These are phyloP conservation scores for Cucurbitaria berberidis DNA, from an alignment of 2,329 filamentous ascomycete genomes.

Conservation along the genomic window DNA sequence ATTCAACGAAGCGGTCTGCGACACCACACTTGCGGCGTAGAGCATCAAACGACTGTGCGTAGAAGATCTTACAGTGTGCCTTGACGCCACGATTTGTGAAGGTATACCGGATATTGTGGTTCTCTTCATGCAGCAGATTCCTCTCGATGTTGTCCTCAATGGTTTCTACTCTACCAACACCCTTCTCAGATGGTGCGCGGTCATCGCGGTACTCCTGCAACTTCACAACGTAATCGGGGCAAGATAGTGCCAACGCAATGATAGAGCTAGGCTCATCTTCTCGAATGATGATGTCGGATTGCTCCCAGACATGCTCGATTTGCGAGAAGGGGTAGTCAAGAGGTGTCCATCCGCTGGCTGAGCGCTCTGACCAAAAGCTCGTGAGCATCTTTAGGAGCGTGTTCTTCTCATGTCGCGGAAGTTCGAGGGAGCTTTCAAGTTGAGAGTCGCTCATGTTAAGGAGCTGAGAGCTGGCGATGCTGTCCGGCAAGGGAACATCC, in stretches of 20 bases:
- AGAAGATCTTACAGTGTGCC: slow-evolving; percentile 98
- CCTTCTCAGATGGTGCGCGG: slow-evolving; percentile 22
- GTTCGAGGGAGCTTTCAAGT: slow-evolving; percentile 69
- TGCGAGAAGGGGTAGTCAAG: slow-evolving; percentile 85
- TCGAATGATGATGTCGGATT: slow-evolving; percentile 94
- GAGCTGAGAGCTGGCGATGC: slow-evolving; percentile 60
- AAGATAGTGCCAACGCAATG: slow-evolving; percentile 89
- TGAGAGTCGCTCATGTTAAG: slow-evolving; percentile 60
- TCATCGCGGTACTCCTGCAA: slow-evolving; percentile 67
- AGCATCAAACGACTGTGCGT: slow-evolving; percentile 96
- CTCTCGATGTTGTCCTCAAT: slow-evolving; percentile 78
- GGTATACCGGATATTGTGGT: slow-evolving; percentile 94
- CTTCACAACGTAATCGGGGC: slow-evolving; percentile 84
- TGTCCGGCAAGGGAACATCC: slow-evolving; percentile 69
- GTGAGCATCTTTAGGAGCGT: slow-evolving; percentile 95
- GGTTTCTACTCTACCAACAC: slow-evolving; percentile 28
- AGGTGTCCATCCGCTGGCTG: slow-evolving; percentile 89
- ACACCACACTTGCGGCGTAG: slow-evolving; percentile 91
- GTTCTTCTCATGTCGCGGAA: slow-evolving; percentile 91
- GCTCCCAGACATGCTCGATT: slow-evolving; percentile 93
- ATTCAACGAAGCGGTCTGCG: slow-evolving; percentile 92
- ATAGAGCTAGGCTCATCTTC: slow-evolving; percentile 97
- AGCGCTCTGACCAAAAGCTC: slow-evolving; percentile 98
- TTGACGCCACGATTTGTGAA: slow-evolving; percentile 93
- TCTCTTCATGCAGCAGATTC: slow-evolving; percentile 81